These are phyloP conservation scores for Neoboletus subvelutipes DNA, from an alignment of 768 basidiomycete genomes.

Conservation along the genomic window DNA sequence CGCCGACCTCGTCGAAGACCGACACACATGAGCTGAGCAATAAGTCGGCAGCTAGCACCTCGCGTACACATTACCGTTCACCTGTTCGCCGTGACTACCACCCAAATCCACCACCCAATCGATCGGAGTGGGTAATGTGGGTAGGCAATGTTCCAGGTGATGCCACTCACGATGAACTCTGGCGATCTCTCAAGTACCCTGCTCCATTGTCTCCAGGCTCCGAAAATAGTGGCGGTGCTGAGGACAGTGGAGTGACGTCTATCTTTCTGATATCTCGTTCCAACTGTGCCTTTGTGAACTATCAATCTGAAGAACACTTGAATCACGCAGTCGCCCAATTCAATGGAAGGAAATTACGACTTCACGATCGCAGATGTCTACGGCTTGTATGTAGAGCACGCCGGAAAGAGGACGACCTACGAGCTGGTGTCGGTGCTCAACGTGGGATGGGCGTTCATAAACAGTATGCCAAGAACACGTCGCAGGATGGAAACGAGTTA, in stretches of 20 bases:
- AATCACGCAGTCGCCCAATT: constrained; percentile 67
- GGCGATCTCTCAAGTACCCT: constrained; percentile 70
- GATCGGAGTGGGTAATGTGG: constrained; percentile 97
- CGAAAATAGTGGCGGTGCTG: background rate
- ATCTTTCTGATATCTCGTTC: constrained; percentile 95
- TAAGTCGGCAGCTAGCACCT: background rate
- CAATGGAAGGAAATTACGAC: constrained; percentile 69
- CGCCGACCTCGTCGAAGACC: background rate
- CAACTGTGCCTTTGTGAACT: constrained; percentile 93
- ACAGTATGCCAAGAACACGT: constrained; percentile 73
- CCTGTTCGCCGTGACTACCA: constrained; percentile 57
- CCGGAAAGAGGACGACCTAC: constrained; percentile 78
- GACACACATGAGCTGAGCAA: background rate
- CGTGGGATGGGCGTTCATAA: constrained; percentile 82
- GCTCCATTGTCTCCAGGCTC: constrained; percentile 12
- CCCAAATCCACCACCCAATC: constrained; percentile 66
- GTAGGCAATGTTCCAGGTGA: constrained; percentile 88
- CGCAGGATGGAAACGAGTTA: constrained; percentile 34
- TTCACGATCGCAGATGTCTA: constrained; percentile 69
- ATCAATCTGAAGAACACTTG: constrained; percentile 60
- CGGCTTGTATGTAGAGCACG: constrained; percentile 82
- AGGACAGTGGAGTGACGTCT: constrained; percentile 63
- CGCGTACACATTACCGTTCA: constrained; percentile 27
- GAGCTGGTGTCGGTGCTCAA: constrained; percentile 90
- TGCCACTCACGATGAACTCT: constrained; percentile 80